These are phyloP conservation scores for Moesziomyces sp. DNA, from an alignment of 1,284 basidiomycete species.

Conservation along the genomic window DNA sequence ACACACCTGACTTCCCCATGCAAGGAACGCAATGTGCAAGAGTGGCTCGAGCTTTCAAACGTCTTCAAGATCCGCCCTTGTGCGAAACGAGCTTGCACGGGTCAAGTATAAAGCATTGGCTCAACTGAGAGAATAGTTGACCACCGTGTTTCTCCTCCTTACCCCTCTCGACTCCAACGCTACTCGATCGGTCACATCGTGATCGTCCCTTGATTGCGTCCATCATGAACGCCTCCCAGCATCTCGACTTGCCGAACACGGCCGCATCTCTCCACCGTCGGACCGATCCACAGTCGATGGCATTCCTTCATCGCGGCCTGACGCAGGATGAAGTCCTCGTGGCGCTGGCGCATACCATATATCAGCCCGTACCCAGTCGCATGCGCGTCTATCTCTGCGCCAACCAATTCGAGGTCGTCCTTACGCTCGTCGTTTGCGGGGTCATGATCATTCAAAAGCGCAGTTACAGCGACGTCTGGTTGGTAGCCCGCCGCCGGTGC, in stretches of 20 bases:
- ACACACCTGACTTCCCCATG: no score
- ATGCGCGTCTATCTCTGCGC: slow-evolving; percentile 6
- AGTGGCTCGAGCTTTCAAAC: no score
- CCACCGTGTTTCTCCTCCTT: no score
- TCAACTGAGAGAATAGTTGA: no score
- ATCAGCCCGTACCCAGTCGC: neutral
- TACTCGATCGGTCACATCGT: no score
- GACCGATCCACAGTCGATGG: slow-evolving; percentile 1
- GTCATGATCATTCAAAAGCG: slow-evolving; percentile 8
- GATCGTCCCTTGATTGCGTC: no score
- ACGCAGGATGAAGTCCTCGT: neutral
- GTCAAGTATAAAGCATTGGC: no score
- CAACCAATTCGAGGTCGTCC: slow-evolving; percentile 5
- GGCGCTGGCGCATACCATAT: neutral
- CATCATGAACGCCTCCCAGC: no score
- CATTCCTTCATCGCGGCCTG: slow-evolving; percentile 4
- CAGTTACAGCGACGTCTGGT: slow-evolving; percentile 11
- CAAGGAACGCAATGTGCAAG: no score
- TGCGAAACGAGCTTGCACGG: no score
- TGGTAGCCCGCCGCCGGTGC: neutral
- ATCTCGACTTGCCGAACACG: neutral
- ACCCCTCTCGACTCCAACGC: no score
- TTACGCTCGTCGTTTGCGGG: neutral
- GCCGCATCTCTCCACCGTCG: neutral
- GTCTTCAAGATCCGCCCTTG: no score